Base-by-base conservation (phyloP, 495 filamentous ascomycete species). In the Xylaria venustula region DNA sequence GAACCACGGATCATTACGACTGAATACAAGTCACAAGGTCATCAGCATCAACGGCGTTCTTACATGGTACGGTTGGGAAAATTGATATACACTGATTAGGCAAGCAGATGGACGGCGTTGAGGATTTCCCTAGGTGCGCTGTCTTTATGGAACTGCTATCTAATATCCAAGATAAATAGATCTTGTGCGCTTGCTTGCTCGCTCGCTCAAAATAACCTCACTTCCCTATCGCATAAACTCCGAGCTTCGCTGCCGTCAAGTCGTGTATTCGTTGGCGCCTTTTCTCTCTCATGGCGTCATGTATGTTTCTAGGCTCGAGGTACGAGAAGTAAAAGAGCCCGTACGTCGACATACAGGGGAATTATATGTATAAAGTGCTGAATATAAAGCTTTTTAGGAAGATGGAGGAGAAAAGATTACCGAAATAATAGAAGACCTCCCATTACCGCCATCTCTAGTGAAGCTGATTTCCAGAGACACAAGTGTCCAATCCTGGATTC, bases 51-150 rank as follows among this genome's bases (percentile, higher is more conserved):
- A 46, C 23, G 58, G 49, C 40, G 58, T 60, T 60, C 3, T 53
- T 36, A 48, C 58, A 60, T 53, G 34, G 9, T 36, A 3, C 22
- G 48, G 25, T 51, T 20, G 49, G 49, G 58, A 47, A 60, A 41
- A 45, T 46, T 26, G 48, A 60, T 60, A 23, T 60, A 28, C 48
- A 48, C 54, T 45, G 37, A 53, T 32, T 5, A 53, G 41, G 28
- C 50, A 54, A 32, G 48, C 50, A 22, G 58, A 20, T 41, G 22
- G 40, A 61, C 32, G 58, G 58, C 49, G 58, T 61, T 54, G 1
- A 47, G 34, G 50, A 36, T 36, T 53, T 36, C 42, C 30, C 17
- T 7, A 28, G 11, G 37, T n/a, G 17, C 25, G 46, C 17, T 59
- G 44, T 26, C 14, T 37, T 42, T 32, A 22, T 12, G 23, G 25